Percentiles rank a stretch among this genome's conserved stretches.
phyloP scores from a whole-genome alignment of 768 basidiomycete genomes.

The Dictyophora rubrovolvata region DNA sequence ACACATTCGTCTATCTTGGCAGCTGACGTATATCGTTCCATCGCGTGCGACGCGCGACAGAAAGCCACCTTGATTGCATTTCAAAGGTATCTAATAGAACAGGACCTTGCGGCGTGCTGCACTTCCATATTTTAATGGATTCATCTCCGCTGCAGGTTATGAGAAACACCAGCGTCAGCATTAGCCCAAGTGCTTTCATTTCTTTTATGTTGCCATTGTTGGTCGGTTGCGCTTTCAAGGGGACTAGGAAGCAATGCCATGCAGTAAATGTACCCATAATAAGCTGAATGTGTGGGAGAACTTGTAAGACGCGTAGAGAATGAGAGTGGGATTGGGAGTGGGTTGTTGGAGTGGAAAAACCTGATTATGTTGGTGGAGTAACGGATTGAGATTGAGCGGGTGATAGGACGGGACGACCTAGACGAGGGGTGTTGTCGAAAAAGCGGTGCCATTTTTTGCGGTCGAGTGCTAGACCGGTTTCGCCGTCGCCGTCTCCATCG shows the following conservation, averaged over 20 bases:
- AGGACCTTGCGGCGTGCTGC: constrained; percentile 36
- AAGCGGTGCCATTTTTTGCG: constrained; percentile 58
- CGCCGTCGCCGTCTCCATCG: neutral
- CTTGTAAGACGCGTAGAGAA: constrained; percentile 29
- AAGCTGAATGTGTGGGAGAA: constrained; percentile 66
- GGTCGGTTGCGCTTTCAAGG: constrained; percentile 23
- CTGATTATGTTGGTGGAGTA: neutral
- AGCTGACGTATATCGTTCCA: constrained; percentile 83
- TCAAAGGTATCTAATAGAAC: constrained; percentile 53
- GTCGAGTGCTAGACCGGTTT: constrained; percentile 3
- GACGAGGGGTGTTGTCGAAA: constrained; percentile 32
- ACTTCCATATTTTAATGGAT: constrained; percentile 76
- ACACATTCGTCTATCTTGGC: constrained; percentile 93
- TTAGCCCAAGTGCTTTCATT: neutral
- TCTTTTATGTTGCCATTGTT: too few relatives aligned
- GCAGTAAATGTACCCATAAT: constrained; percentile 91
- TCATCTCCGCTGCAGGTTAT: constrained; percentile 89
- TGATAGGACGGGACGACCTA: constrained; percentile 5
- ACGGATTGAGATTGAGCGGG: neutral
- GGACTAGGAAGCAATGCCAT: constrained; percentile 42
- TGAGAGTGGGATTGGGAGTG: neutral
- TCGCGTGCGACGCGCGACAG: constrained; percentile 65
- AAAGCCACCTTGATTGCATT: constrained; percentile 69
- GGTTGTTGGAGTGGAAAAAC: neutral
- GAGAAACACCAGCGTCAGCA: constrained; percentile 32